Evolutionary conservation across 2,329 filamentous ascomycete genomes (phyloP).

Genomic region (Claviceps maximensis): DNA sequence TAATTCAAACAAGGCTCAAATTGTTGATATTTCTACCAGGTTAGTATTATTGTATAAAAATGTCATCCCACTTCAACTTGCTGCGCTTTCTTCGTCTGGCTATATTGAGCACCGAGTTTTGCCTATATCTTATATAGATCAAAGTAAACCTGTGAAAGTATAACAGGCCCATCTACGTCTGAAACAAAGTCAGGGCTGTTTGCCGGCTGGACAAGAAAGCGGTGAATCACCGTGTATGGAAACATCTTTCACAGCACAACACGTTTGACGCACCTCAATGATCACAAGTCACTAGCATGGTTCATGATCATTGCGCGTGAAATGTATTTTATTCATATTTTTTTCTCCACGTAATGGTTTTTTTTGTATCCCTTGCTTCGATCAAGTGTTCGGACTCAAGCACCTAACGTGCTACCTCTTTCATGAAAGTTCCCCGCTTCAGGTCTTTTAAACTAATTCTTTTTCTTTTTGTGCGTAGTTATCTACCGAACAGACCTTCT

Average conservation of each 20-base stretch:
- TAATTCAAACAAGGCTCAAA: not conserved
- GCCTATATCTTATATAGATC: not conserved
- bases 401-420: not conserved
- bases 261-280: not conserved
- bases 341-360: not conserved
- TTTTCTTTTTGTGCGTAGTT: not conserved
- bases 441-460: not conserved
- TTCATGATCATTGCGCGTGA: not conserved
- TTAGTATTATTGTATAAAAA: constrained; percentile 2
- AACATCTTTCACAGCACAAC: not conserved
- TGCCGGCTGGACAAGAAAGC: not conserved
- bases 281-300: not conserved
- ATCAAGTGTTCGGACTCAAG: not conserved
- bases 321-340: not conserved
- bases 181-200: not conserved
- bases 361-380: not conserved
- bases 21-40: constrained; percentile 2
- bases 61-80: not conserved
- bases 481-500: constrained; percentile 10
- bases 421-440: not conserved
- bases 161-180: not conserved
- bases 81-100: not conserved
- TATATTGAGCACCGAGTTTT: not conserved
- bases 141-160: not conserved
- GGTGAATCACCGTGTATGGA: constrained; percentile 4